Conservation (phyloP, 2,329 filamentous ascomycete species). For the Fusarium kyushuense region DNA sequence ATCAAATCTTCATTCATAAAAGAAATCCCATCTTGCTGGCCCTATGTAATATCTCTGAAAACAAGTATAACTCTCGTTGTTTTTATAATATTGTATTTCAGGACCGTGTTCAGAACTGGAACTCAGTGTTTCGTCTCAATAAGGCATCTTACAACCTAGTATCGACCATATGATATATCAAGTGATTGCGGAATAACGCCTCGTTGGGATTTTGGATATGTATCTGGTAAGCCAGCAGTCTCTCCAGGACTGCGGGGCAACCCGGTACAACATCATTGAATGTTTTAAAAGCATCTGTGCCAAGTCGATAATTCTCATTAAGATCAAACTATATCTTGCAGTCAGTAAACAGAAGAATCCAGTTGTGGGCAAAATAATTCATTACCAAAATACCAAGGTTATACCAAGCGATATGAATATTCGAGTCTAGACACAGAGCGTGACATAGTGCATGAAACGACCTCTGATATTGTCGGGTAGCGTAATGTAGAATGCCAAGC, state of each 20-base stretch:
- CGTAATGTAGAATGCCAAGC: not conserved
- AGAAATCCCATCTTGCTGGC: no score
- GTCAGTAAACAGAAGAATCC: not conserved
- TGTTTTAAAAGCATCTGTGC: not conserved
- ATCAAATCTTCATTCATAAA: no score
- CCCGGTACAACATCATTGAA: not conserved
- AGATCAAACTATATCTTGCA: not conserved
- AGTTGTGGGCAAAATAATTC: no score
- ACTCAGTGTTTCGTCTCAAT: no score
- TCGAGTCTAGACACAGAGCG: no score
- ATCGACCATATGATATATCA: not conserved
- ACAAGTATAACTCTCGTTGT: not conserved
- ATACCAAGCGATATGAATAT: not conserved
- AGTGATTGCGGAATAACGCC: not conserved
- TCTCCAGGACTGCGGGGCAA: not conserved
- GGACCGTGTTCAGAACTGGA: not conserved
- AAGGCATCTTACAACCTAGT: no score
- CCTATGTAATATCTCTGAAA: not conserved
- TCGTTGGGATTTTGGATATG: not conserved
- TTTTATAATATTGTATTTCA: not conserved
- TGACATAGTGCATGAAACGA: no score
- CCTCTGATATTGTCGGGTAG: not conserved
- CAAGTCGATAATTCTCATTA: rapidly evolving
- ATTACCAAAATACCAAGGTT: not conserved
- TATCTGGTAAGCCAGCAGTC: not conserved